Evolutionary conservation across 2,329 filamentous ascomycete genomes (phyloP).

Genomic region (Ascochyta rabiei): DNA sequence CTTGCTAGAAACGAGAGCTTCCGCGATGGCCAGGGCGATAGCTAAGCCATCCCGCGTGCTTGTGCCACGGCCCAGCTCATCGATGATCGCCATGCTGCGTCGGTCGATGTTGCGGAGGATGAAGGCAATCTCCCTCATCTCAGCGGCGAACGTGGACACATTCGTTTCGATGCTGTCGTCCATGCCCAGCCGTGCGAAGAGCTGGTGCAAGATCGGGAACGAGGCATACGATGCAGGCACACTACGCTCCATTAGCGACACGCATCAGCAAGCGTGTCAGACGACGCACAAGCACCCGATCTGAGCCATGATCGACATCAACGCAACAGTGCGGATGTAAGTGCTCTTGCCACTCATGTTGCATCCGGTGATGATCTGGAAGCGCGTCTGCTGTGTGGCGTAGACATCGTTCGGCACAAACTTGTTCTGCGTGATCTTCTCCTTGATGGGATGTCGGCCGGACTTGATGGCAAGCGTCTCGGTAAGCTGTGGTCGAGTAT

Average conservation of each 20-base stretch:
- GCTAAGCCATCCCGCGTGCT: conserved; percentile 86
- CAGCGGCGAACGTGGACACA: conserved; percentile 88
- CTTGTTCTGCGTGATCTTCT: conserved; percentile 70
- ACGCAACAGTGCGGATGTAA: conserved; percentile 83
- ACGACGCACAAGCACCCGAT: conserved; percentile 72
- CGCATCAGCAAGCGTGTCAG: neutral
- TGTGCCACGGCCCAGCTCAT: conserved; percentile 90
- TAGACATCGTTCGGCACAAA: conserved; percentile 93
- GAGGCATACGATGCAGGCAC: conserved; percentile 85
- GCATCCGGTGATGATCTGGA: conserved; percentile 92
- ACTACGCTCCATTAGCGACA: conserved; percentile 26
- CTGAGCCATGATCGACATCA: conserved; percentile 92
- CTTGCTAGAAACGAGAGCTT: conserved; percentile 79
- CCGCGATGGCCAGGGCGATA: conserved; percentile 88
- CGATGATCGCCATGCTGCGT: conserved; percentile 80
- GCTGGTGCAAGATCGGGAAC: conserved; percentile 77
- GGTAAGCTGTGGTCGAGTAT: conserved; percentile 69
- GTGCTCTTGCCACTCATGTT: conserved; percentile 98
- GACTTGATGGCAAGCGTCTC: conserved; percentile 73
- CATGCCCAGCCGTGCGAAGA: conserved; percentile 87
- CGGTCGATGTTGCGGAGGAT: conserved; percentile 83
- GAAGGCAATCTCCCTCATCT: conserved; percentile 96
- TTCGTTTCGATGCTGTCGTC: conserved; percentile 90
- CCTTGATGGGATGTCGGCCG: conserved; percentile 78
- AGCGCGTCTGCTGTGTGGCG: conserved; percentile 76